Evolutionary conservation across 129 eudicot species (phyloP), one percentile per base, ranked within the genome.

Genomic region (Pulicaria dysenterica): DNA sequence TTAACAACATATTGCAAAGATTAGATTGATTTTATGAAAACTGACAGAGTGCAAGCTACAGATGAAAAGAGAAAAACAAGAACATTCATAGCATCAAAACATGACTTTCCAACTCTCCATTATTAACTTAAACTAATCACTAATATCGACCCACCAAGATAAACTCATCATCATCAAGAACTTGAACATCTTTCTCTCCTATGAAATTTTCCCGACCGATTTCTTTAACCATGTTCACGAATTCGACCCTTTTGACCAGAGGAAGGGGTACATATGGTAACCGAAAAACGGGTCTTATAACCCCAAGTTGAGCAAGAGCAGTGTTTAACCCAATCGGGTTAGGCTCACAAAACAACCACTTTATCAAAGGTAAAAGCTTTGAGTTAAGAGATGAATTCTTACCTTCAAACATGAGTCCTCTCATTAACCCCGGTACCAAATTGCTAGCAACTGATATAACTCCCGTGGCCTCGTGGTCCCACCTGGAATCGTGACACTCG

Each of bases 261-360:
- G 93, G 81, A 71, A 85, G 87, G 6, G 96, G 94, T 8, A 85
- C 96, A 64, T 90, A 90, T 7, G 96, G 96, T 47, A 90, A 70
- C 47, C 96, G 82, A 49, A 90, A 90, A 51, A 90, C 82, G 0
- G 96, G 93, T 47, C 96, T 83, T 12, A 76, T 76, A 71, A 90
- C 96, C 47, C 96, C 96, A 64, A 90, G 94, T 70, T 87, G 96
- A 66, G 96, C 90, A 5, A 90, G 82, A 39, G 96, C 96, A 1
- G 96, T 90, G 76, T 90, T 90, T 15, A 90, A 45, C 56, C 90
- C 91, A 53, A 90, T 90, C 38, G 94, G 96, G 57, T 90, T 90
- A 8, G 96, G 96, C 83, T 90, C 94, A 14, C 83, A 69, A 75
- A 90, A 90, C 44, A 90, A 80, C 96, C 96, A 90, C 39, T 85